These are phyloP conservation scores for Penicillium paradoxum DNA, from an alignment of 495 filamentous ascomycete genomes.

Conservation along the genomic window DNA sequence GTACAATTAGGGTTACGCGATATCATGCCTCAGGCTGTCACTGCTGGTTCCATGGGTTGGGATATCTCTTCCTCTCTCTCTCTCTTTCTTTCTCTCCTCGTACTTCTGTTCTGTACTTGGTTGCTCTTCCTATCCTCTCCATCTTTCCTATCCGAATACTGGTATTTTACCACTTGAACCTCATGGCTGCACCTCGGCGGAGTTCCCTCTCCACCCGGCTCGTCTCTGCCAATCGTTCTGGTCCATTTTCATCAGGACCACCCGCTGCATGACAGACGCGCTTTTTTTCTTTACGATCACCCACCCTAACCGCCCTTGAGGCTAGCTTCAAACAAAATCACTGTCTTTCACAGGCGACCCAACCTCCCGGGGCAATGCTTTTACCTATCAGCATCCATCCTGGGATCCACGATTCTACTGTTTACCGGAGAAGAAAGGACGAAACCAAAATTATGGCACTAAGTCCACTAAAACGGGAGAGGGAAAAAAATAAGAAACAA, in stretches of 20 bases:
- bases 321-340: slow-evolving; percentile 29
- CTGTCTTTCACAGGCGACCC: slow-evolving; percentile 25
- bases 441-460: slow-evolving; percentile 7
- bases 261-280: slow-evolving; percentile 5
- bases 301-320: slow-evolving; percentile 24
- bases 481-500: background rate
- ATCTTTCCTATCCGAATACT: background rate
- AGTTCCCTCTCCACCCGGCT: background rate
- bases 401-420: slow-evolving; percentile 2
- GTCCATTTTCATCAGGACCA: slow-evolving; percentile 1
- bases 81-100: too few species aligned
- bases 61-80: too few species aligned
- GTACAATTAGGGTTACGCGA: background rate
- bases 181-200: slow-evolving; percentile 1
- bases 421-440: slow-evolving; percentile 4
- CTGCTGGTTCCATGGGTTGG: background rate
- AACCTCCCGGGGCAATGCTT: slow-evolving; percentile 25
- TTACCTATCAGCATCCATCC: slow-evolving; percentile 22
- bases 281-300: slow-evolving; percentile 14
- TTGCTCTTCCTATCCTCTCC: background rate
- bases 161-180: slow-evolving; percentile 1
- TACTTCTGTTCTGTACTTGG: too few species aligned
- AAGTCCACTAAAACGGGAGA: slow-evolving; percentile 1
- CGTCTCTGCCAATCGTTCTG: slow-evolving; percentile 1
- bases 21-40: background rate